Evolutionary conservation across 352 stramenopile genomes (phyloP).

Genomic region (Globisporangium sylvaticum): DNA sequence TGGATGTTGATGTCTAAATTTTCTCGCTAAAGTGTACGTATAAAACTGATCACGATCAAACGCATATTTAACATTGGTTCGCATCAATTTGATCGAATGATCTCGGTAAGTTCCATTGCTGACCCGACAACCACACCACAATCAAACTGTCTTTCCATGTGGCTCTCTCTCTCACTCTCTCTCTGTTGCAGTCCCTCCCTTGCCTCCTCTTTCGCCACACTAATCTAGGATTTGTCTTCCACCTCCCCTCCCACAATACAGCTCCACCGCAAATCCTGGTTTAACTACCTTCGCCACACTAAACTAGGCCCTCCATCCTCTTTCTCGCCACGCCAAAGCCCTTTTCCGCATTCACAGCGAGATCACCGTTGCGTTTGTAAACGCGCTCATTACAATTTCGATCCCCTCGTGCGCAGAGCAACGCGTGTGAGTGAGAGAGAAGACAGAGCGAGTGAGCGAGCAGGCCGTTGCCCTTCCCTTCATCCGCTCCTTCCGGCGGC

Average conservation of each 20-base stretch:
- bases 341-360: neutral
- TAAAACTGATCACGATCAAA: too few species aligned
- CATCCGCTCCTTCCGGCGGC: neutral
- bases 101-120: neutral
- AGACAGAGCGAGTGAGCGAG: neutral
- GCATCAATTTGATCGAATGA: neutral
- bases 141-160: constrained; percentile 7
- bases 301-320: neutral
- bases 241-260: neutral
- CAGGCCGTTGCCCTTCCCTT: neutral
- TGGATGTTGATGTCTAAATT: too few species aligned
- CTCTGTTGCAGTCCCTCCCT: too few species aligned
- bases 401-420: neutral
- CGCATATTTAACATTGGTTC: neutral
- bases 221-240: neutral
- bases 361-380: neutral
- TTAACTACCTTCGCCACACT: neutral
- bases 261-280: neutral
- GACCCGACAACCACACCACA: neutral
- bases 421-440: neutral
- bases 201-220: neutral
- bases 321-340: neutral
- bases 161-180: neutral
- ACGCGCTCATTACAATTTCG: neutral
- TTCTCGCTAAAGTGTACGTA: neutral